phyloP scores from a whole-genome alignment of 129 eudicot species.

The Arctium minus region DNA sequence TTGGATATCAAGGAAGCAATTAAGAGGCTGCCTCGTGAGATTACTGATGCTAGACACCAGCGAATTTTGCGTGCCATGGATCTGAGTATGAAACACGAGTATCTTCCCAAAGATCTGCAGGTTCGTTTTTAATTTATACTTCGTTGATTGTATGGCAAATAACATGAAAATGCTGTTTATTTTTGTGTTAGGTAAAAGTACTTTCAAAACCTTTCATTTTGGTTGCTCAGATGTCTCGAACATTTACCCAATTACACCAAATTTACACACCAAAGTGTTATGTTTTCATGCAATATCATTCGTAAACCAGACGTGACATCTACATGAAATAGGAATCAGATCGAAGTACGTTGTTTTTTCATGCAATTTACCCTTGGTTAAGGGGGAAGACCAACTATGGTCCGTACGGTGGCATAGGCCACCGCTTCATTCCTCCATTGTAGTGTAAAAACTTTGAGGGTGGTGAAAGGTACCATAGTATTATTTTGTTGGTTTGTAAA shows the following conservation, averaged over 20 bases:
- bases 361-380: not conserved
- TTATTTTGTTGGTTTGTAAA: not conserved
- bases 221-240: not conserved
- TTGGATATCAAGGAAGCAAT: conserved; percentile 66
- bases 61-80: conserved; percentile 70
- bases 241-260: not conserved
- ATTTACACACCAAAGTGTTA: not conserved
- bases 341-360: not conserved
- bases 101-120: conserved; percentile 56
- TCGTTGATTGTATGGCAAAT: not conserved
- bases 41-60: conserved; percentile 65
- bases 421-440: too few relatives aligned
- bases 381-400: not conserved
- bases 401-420: too few relatives aligned
- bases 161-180: not conserved
- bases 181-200: not conserved
- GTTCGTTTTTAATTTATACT: conserved; percentile 12
- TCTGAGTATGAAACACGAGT: conserved; percentile 64
- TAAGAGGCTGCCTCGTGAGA: conserved; percentile 55
- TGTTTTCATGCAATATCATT: not conserved
- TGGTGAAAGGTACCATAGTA: not conserved
- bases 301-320: not conserved
- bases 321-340: too few relatives aligned
- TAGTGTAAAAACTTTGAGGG: not conserved
- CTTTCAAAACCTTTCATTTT: not conserved